Evolutionary conservation across 805 yeast genomes (phyloP).

Genomic region (Kuraishia hungarica): DNA sequence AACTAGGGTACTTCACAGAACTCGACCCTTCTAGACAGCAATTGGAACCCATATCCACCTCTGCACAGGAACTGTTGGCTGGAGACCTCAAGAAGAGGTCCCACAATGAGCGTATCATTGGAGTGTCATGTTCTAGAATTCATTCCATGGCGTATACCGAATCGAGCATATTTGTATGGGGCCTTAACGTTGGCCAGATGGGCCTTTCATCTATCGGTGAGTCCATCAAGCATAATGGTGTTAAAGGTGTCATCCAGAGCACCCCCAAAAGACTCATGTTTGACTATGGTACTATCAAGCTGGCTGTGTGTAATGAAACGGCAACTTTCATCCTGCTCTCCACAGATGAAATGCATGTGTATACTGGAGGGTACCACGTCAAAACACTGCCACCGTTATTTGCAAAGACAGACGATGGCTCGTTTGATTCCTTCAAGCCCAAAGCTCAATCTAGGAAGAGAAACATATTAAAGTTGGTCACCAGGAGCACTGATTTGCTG

Average conservation of each 20-base stretch:
- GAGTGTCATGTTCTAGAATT: conserved; percentile 54
- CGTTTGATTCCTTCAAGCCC: conserved; percentile 48
- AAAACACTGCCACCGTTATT: conserved; percentile 29
- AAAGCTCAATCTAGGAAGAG: conserved; percentile 33
- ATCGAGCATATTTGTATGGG: conserved; percentile 57
- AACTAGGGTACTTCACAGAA: conserved; percentile 46
- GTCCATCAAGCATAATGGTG: conserved; percentile 19
- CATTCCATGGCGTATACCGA: conserved; percentile 58
- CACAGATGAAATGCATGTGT: conserved; percentile 54
- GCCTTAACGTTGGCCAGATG: conserved; percentile 76
- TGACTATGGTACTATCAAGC: conserved; percentile 38
- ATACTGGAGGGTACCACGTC: conserved; percentile 47
- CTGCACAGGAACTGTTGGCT: conserved; percentile 30
- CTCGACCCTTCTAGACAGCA: conserved; percentile 9
- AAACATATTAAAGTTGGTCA: conserved; percentile 21
- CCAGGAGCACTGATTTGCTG: conserved; percentile 31
- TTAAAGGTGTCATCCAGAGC: conserved; percentile 28
- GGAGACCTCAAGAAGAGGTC: conserved; percentile 33
- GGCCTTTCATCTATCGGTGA: conserved; percentile 34
- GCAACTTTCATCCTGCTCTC: conserved; percentile 59
- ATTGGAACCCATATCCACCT: conserved; percentile 17
- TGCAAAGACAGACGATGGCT: conserved; percentile 27
- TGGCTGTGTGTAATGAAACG: conserved; percentile 56
- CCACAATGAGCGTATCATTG: conserved; percentile 20
- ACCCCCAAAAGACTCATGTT: conserved; percentile 33